phyloP scores from a whole-genome alignment of 371 early-diverging fungal species.

The Globomyces sp. region DNA sequence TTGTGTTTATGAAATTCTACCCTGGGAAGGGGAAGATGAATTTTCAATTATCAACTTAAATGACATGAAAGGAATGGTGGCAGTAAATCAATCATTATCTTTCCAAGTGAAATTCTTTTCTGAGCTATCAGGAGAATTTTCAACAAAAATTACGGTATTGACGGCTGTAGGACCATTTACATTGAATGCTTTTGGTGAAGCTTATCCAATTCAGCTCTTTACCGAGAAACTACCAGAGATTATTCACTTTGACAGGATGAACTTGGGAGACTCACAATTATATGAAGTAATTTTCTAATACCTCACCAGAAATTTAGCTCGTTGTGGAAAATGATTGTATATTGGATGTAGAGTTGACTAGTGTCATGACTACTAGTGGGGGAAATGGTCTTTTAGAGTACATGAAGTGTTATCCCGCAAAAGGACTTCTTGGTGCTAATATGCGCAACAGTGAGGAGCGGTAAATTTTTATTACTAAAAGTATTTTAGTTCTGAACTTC shows the following conservation, averaged over 20 bases:
- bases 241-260: conserved; percentile 28
- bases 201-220: conserved; percentile 28
- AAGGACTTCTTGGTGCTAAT: no score
- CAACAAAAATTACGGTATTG: conserved; percentile 30
- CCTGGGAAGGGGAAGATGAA: conserved; percentile 29
- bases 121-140: conserved; percentile 13
- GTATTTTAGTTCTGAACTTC: no score
- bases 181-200: conserved; percentile 28
- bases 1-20: conserved; percentile 25
- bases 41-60: conserved; percentile 26
- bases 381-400: no score
- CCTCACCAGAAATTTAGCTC: conserved; percentile 9
- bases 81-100: background rate
- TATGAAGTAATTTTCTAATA: background rate
- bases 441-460: background rate
- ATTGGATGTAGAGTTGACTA: conserved; percentile 19
- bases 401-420: no score
- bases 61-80: conserved; percentile 5
- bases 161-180: conserved; percentile 33
- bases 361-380: no score
- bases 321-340: conserved; percentile 40
- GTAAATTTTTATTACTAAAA: no score
- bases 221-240: conserved; percentile 30
- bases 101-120: background rate
- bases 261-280: conserved; percentile 19